Percentiles rank a stretch among this genome's conserved stretches.
Conservation (phyloP, 176 grass and related monocot genomes). For the Juncus effusus region DNA sequence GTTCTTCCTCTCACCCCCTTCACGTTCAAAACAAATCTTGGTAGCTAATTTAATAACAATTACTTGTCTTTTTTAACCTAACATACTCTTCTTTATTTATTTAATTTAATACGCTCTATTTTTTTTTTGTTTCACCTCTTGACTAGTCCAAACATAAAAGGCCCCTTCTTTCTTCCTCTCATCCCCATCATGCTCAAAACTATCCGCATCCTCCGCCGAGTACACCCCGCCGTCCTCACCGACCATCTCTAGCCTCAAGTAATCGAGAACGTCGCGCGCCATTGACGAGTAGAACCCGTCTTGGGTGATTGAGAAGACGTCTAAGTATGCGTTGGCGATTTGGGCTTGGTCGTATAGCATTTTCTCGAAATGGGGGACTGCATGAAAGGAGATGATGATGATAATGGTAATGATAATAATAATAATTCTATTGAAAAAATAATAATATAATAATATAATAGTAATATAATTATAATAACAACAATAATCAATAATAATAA, state of each 20-base stretch:
- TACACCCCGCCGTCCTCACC: conserved; percentile 83
- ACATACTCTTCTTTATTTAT: conserved; percentile 4
- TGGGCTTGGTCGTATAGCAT: conserved; percentile 98
- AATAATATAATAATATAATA: too few species aligned
- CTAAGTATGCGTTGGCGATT: conserved; percentile 75
- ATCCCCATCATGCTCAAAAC: conserved; percentile 68
- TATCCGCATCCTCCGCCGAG: conserved; percentile 98
- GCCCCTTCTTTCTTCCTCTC: conserved; percentile 79
- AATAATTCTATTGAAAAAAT: too few species aligned
- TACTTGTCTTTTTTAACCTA: too few species aligned
- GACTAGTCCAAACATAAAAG: conserved; percentile 58
- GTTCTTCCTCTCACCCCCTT: too few species aligned
- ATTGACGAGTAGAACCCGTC: conserved; percentile 62
- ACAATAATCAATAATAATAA: too few species aligned
- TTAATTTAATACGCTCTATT: too few species aligned
- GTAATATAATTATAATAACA: too few species aligned
- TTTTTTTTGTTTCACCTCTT: conserved; percentile 37
- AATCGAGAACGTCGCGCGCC: conserved; percentile 81
- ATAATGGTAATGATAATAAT: too few species aligned
- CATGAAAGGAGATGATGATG: conserved; percentile 23
- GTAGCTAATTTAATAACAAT: too few species aligned
- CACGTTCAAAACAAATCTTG: too few species aligned
- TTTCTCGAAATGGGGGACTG: conserved; percentile 99
- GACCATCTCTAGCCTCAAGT: conserved; percentile 94
- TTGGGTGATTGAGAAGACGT: conserved; percentile 68